Conservation (phyloP, 305 asterid species). For the Stenogyne calaminthoides region DNA sequence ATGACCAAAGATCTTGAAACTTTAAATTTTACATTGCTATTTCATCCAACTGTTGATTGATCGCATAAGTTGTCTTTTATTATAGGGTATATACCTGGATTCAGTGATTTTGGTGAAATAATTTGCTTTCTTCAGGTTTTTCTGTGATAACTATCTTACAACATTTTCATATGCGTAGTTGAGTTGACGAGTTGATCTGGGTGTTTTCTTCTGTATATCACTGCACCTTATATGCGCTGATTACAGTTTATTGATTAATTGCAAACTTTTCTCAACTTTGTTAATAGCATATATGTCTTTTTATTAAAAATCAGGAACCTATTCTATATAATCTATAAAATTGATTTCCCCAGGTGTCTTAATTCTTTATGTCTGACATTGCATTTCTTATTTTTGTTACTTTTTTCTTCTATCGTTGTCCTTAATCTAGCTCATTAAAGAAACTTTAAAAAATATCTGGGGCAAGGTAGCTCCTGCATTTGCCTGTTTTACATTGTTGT, state of each 20-base stretch:
- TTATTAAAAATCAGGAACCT: not conserved
- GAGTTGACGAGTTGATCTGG: not conserved
- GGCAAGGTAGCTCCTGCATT: not conserved
- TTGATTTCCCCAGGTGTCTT: not conserved
- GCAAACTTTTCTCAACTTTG: not conserved
- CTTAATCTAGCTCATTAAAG: not conserved
- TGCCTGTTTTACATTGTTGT: not conserved
- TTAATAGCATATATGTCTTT: not conserved
- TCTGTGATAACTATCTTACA: not conserved
- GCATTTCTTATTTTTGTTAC: not conserved
- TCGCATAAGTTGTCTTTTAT: not conserved
- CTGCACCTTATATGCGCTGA: not conserved
- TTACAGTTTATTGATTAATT: not conserved
- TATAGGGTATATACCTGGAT: not conserved
- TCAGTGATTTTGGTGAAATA: not conserved
- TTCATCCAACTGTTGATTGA: conserved; percentile 4
- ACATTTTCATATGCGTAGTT: not conserved
- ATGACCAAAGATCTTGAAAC: not conserved
- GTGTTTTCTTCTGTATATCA: not conserved
- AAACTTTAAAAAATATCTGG: not conserved
- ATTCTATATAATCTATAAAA: not conserved
- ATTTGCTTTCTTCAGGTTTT: not conserved
- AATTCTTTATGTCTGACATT: not conserved
- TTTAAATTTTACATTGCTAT: not conserved
- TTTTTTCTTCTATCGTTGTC: not conserved